These are phyloP conservation scores for Climacium dendroides DNA, from an alignment of 225 moss, liverwort and hornwort species.

Conservation along the genomic window DNA sequence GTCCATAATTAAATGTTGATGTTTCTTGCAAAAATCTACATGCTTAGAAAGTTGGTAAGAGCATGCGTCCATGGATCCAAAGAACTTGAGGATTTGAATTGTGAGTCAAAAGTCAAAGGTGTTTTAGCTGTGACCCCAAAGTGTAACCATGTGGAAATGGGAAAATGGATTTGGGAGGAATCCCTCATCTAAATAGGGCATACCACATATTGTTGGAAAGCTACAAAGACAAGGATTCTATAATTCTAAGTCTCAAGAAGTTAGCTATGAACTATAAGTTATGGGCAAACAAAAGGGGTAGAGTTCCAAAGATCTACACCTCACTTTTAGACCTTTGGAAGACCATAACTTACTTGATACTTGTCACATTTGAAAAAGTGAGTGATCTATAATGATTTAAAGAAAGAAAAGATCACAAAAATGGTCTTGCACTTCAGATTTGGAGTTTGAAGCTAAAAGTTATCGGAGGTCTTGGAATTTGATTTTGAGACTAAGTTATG, in stretches of 20 bases:
- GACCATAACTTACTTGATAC: not conserved
- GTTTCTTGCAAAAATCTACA: not conserved
- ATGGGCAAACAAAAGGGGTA: rapidly evolving
- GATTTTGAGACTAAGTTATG: not conserved
- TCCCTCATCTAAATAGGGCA: rapidly evolving
- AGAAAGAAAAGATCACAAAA: rapidly evolving
- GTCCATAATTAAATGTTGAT: rapidly evolving
- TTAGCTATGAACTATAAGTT: not conserved
- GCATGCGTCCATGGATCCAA: rapidly evolving
- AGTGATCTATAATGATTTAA: rapidly evolving
- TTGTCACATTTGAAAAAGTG: not conserved
- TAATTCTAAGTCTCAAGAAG: not conserved
- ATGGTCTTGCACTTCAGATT: not conserved
- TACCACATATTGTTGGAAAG: rapidly evolving
- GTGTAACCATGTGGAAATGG: rapidly evolving
- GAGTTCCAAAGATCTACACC: rapidly evolving
- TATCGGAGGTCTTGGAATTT: rapidly evolving
- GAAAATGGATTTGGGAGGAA: rapidly evolving
- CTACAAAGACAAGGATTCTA: not conserved
- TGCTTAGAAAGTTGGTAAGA: rapidly evolving
- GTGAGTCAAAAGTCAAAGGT: not conserved
- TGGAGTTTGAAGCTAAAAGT: rapidly evolving
- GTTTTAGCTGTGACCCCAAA: rapidly evolving
- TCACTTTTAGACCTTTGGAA: not conserved
- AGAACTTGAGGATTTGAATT: rapidly evolving